A percentile compares a stretch with the other conserved stretches of the same genome.
Conservation (phyloP, 2,329 filamentous ascomycete genomes). For the Colletotrichum karsti region DNA sequence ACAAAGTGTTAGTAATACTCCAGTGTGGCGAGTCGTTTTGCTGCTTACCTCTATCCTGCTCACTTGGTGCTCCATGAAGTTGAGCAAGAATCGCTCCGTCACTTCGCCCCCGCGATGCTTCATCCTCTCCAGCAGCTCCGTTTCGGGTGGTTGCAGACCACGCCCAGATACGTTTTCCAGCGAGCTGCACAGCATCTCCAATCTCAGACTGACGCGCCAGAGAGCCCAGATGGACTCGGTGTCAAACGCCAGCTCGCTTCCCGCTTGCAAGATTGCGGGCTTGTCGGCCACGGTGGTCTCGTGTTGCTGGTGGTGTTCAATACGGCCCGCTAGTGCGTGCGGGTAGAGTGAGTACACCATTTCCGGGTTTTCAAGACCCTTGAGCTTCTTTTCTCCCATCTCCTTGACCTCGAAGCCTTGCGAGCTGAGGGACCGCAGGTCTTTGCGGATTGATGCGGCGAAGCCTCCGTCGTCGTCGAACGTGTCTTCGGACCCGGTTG, state of each 20-base stretch:
- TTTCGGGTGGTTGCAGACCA: slow-evolving; percentile 81
- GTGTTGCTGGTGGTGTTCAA: slow-evolving; percentile 70
- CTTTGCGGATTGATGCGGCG: slow-evolving; percentile 82
- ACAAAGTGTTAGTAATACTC: slow-evolving; percentile 33
- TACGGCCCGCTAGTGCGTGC: slow-evolving; percentile 83
- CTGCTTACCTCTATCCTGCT: slow-evolving; percentile 88
- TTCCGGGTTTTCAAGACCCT: slow-evolving; percentile 97
- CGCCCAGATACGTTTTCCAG: slow-evolving; percentile 76
- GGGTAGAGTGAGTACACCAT: slow-evolving; percentile 96
- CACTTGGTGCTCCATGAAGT: slow-evolving; percentile 94
- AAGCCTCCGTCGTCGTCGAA: slow-evolving; percentile 77
- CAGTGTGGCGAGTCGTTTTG: no score
- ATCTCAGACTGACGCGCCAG: slow-evolving; percentile 86
- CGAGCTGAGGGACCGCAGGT: slow-evolving; percentile 85
- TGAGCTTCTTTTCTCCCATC: slow-evolving; percentile 92
- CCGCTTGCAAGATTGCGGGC: slow-evolving; percentile 68
- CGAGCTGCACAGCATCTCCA: slow-evolving; percentile 92
- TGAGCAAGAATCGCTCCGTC: slow-evolving; percentile 86
- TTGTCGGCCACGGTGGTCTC: slow-evolving; percentile 56
- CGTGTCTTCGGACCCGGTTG: slow-evolving; percentile 75
- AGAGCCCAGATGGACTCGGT: slow-evolving; percentile 88
- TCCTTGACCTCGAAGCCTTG: slow-evolving; percentile 98
- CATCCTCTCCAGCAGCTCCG: slow-evolving; percentile 78
- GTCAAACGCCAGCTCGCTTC: slow-evolving; percentile 77
- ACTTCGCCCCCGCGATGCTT: slow-evolving; percentile 79